phyloP scores from a whole-genome alignment of 768 basidiomycete species.

The Lentinus tigrinus region DNA sequence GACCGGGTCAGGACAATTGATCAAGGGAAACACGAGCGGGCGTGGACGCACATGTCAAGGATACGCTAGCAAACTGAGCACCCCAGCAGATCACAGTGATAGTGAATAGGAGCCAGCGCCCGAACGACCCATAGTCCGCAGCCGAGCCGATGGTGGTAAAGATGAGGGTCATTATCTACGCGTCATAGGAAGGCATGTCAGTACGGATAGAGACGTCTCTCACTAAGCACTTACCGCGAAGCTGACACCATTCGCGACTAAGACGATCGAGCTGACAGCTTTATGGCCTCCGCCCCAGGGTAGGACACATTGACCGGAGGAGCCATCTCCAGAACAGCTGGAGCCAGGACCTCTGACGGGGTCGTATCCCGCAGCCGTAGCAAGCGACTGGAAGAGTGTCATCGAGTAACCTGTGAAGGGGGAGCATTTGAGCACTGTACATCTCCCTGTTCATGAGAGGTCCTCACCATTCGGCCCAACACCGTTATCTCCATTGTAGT shows the following conservation, averaged over 20 bases:
- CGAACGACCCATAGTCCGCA: slow-evolving; percentile 74
- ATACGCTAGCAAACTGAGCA: slow-evolving; percentile 76
- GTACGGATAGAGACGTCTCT: not conserved
- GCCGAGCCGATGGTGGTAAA: slow-evolving; percentile 75
- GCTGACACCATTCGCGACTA: slow-evolving; percentile 72
- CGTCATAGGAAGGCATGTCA: not conserved
- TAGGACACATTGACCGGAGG: slow-evolving; percentile 75
- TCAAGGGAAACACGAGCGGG: not conserved
- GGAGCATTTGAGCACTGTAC: not conserved
- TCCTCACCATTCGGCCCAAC: slow-evolving; percentile 55
- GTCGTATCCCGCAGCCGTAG: slow-evolving; percentile 72
- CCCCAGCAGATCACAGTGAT: slow-evolving; percentile 78
- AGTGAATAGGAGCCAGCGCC: slow-evolving; percentile 73
- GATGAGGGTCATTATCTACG: slow-evolving; percentile 71
- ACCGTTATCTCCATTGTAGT: slow-evolving; percentile 81
- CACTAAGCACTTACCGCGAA: slow-evolving; percentile 55
- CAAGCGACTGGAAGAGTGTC: slow-evolving; percentile 74
- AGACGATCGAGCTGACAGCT: slow-evolving; percentile 71
- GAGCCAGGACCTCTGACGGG: slow-evolving; percentile 68
- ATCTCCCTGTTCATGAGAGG: not conserved
- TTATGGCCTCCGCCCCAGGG: slow-evolving; percentile 77
- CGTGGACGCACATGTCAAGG: slow-evolving; percentile 55
- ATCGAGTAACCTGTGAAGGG: slow-evolving; percentile 49
- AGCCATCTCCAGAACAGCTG: slow-evolving; percentile 52
- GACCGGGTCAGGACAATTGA: not conserved